Conservation (phyloP, 2,329 filamentous ascomycete genomes). For the Hymenoscyphus albidus region DNA sequence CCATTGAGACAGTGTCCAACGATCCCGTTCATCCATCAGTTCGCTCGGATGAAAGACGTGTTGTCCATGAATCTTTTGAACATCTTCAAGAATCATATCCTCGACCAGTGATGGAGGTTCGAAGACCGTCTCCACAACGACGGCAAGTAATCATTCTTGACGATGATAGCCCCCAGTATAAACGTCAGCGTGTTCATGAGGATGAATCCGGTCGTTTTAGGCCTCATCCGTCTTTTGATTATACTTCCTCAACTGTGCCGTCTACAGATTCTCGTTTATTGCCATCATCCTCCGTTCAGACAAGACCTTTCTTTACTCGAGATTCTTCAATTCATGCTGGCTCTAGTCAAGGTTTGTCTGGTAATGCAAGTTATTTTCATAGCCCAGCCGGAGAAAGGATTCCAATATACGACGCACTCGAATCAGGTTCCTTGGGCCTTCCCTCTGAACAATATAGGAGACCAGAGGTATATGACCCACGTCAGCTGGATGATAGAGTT, state of each 20-base stretch:
- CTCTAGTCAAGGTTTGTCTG: slow-evolving; percentile 30
- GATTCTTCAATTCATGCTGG: slow-evolving; percentile 17
- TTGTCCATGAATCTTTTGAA: slow-evolving; percentile 17
- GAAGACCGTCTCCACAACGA: slow-evolving; percentile 23
- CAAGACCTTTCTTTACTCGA: slow-evolving; percentile 20
- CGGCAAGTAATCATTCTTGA: slow-evolving; percentile 32
- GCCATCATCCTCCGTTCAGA: slow-evolving; percentile 24
- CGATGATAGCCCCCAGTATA: slow-evolving; percentile 32
- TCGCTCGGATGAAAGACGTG: slow-evolving; percentile 21
- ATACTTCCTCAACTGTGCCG: slow-evolving; percentile 19
- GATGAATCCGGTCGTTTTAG: slow-evolving; percentile 29
- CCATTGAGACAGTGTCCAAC: slow-evolving; percentile 33
- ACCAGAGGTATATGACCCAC: slow-evolving; percentile 16
- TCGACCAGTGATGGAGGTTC: slow-evolving; percentile 21
- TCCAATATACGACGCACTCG: slow-evolving; percentile 29
- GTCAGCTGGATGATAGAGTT: slow-evolving; percentile 13
- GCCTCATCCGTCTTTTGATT: slow-evolving; percentile 26
- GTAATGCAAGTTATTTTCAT: slow-evolving; percentile 19
- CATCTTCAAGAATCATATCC: slow-evolving; percentile 21
- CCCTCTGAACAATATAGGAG: slow-evolving; percentile 20
- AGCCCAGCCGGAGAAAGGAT: slow-evolving; percentile 21
- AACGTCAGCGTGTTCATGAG: slow-evolving; percentile 31
- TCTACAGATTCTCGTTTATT: slow-evolving; percentile 28
- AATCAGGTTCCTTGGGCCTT: slow-evolving; percentile 18
- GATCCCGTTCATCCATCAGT: slow-evolving; percentile 22